phyloP scores from a whole-genome alignment of 805 yeast genomes.

The Jamesozyma piceae region DNA sequence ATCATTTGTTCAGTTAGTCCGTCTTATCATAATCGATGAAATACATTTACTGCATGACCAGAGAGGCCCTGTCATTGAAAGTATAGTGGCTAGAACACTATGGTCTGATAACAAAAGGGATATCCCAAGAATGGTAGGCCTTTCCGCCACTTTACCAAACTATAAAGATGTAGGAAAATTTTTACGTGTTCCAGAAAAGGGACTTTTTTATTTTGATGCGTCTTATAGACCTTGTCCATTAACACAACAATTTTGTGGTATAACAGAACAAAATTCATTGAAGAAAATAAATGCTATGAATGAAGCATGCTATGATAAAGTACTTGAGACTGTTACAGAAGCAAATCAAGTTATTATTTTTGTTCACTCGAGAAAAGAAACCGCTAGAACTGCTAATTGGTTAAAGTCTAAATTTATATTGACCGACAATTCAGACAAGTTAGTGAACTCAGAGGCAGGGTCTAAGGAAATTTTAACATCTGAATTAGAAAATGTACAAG shows the following conservation, averaged over 20 bases:
- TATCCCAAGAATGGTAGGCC: constrained; percentile 64
- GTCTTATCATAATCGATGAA: constrained; percentile 78
- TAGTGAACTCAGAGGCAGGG: constrained; percentile 43
- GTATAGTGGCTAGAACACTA: constrained; percentile 69
- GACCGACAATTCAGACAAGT: constrained; percentile 38
- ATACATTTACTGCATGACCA: constrained; percentile 87
- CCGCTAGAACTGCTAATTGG: constrained; percentile 73
- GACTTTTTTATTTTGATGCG: constrained; percentile 74
- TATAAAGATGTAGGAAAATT: constrained; percentile 79
- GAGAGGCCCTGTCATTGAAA: constrained; percentile 90
- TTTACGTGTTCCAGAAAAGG: constrained; percentile 52
- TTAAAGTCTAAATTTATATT: constrained; percentile 53
- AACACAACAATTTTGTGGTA: constrained; percentile 79
- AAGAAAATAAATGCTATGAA: constrained; percentile 76
- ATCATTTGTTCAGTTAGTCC: constrained; percentile 54
- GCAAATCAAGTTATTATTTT: constrained; percentile 78
- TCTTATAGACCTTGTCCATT: constrained; percentile 87
- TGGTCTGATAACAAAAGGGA: constrained; percentile 35
- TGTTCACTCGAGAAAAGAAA: constrained; percentile 91
- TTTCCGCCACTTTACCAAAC: constrained; percentile 90
- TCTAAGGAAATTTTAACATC: constrained; percentile 51
- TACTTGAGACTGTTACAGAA: constrained; percentile 50
- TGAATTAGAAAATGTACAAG: constrained; percentile 51
- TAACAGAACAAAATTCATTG: constrained; percentile 73
- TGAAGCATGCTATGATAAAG: constrained; percentile 79